phyloP scores from a whole-genome alignment of 2,329 filamentous ascomycete species.

The Sporothrix sp. region DNA sequence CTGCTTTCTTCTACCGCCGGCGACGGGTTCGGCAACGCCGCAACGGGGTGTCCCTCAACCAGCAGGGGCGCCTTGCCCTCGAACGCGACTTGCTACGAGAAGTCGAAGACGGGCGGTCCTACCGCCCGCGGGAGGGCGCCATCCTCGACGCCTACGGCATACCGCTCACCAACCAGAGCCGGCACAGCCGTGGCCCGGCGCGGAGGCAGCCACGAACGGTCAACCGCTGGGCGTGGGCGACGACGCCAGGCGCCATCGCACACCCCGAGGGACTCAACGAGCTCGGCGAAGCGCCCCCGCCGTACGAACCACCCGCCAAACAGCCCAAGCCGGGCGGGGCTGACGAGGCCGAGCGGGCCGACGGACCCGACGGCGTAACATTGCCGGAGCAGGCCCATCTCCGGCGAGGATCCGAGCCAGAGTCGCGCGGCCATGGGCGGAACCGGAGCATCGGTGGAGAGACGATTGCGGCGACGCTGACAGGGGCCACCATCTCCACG shows the following conservation, averaged over 20 bases:
- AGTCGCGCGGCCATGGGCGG: not conserved
- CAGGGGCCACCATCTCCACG: too few species aligned
- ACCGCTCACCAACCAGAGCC: too few species aligned
- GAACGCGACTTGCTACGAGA: conserved; percentile 12
- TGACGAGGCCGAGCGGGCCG: not conserved
- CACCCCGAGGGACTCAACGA: conserved; percentile 21
- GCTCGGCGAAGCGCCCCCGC: conserved; percentile 22
- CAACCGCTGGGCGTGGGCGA: conserved; percentile 15
- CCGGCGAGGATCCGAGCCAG: not conserved
- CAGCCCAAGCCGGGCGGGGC: not conserved
- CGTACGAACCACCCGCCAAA: conserved; percentile 15
- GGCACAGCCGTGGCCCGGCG: too few species aligned
- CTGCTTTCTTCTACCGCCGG: conserved; percentile 4
- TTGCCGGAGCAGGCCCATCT: not conserved
- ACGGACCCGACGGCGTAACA: not conserved
- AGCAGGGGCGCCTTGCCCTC: conserved; percentile 12
- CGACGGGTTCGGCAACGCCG: not conserved
- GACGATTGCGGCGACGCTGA: not conserved
- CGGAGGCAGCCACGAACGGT: conserved; percentile 2
- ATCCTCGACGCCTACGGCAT: too few species aligned
- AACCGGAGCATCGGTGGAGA: not conserved
- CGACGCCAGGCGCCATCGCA: not conserved
- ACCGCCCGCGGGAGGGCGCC: too few species aligned
- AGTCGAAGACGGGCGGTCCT: not conserved
- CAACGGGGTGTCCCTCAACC: conserved; percentile 5